A percentile compares a stretch with the other conserved stretches of the same genome.
phyloP scores from a whole-genome alignment of 2,329 filamentous ascomycete species.

The Cladophialophora psammophila region DNA sequence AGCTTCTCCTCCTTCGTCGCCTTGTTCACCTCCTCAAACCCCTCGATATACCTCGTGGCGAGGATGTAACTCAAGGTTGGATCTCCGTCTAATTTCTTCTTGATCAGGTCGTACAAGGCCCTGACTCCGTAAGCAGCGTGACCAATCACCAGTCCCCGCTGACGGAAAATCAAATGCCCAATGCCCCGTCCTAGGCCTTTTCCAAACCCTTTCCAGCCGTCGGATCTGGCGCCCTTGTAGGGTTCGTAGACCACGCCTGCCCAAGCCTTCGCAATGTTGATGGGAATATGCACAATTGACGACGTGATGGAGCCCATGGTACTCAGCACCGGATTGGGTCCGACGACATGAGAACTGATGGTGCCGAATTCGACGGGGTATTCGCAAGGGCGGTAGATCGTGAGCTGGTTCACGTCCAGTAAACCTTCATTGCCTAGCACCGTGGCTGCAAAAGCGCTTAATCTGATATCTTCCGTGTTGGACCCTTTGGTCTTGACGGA shows the following conservation, averaged over 20 bases:
- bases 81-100: slow-evolving; percentile 37
- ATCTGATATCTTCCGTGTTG: slow-evolving; percentile 56
- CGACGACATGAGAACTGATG: slow-evolving; percentile 24
- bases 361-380: slow-evolving; percentile 70
- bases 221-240: slow-evolving; percentile 50
- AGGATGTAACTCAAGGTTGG: slow-evolving; percentile 43
- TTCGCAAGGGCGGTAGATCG: slow-evolving; percentile 69
- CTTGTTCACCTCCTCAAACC: slow-evolving; percentile 40
- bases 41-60: slow-evolving; percentile 41
- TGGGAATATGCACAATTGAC: slow-evolving; percentile 76
- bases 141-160: slow-evolving; percentile 17
- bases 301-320: slow-evolving; percentile 74
- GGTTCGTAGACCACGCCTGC: slow-evolving; percentile 54
- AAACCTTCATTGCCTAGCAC: slow-evolving; percentile 69
- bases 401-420: slow-evolving; percentile 72
- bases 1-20: slow-evolving; percentile 40
- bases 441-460: slow-evolving; percentile 76
- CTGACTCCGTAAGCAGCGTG: slow-evolving; percentile 39
- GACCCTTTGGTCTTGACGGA: slow-evolving; percentile 69
- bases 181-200: slow-evolving; percentile 54
- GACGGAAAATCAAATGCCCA: slow-evolving; percentile 77
- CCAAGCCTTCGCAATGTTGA: slow-evolving; percentile 58
- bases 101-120: slow-evolving; percentile 40
- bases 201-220: slow-evolving; percentile 51
- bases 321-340: slow-evolving; percentile 75